Percentiles rank a stretch among this genome's conserved stretches.
These are phyloP conservation scores for Phlegmacium glaucopus DNA, from an alignment of 768 basidiomycete species.

Conservation along the genomic window DNA sequence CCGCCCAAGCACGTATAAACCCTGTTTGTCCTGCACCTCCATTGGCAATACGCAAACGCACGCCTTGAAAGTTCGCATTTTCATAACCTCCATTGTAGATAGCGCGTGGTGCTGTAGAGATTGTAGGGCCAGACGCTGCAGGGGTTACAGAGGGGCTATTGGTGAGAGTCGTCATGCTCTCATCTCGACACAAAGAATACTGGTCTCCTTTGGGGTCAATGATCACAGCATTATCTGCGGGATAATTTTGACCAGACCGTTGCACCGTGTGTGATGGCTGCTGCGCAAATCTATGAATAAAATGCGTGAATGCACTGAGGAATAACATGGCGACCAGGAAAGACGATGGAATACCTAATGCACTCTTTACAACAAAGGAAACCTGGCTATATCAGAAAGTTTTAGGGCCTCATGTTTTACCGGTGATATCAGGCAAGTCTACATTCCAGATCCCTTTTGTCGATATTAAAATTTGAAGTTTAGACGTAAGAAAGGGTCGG, in stretches of 20 bases:
- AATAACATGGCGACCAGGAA: constrained; percentile 4
- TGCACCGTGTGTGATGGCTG: not conserved
- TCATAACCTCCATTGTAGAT: constrained; percentile 40
- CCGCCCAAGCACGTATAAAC: constrained; percentile 43
- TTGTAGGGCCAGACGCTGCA: not conserved
- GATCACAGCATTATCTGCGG: not conserved
- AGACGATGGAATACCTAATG: too few relatives aligned
- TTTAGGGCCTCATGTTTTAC: not conserved
- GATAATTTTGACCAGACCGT: not conserved
- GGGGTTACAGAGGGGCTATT: not conserved
- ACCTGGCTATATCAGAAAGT: not conserved
- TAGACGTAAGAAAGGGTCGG: not conserved
- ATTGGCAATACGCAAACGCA: constrained; percentile 45
- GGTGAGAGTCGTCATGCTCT: not conserved
- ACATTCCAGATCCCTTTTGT: not conserved
- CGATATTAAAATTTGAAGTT: not conserved
- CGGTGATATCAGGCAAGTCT: not conserved
- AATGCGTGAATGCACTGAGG: not conserved
- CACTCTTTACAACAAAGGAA: too few relatives aligned
- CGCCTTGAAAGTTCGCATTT: constrained; percentile 21
- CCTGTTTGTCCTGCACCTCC: constrained; percentile 52
- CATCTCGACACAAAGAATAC: not conserved
- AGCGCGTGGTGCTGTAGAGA: constrained; percentile 13
- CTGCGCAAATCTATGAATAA: constrained; percentile 7
- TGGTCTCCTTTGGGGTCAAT: too few relatives aligned